A percentile compares a stretch with the other conserved stretches of the same genome.
phyloP scores from a whole-genome alignment of 257 asterid species.

The Plantago elongata region DNA sequence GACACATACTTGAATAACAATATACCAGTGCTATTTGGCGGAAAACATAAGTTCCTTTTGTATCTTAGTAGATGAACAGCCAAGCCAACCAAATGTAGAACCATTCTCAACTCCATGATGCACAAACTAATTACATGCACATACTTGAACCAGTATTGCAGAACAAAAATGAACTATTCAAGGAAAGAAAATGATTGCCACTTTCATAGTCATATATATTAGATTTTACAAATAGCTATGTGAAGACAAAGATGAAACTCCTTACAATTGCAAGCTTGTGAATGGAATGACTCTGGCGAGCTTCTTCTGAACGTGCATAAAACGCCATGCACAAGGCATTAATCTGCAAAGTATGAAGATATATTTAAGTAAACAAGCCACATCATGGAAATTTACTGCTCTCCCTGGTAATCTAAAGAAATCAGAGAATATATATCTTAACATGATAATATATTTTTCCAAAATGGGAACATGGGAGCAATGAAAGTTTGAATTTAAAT shows the following conservation, averaged over 20 bases:
- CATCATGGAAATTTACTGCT: no score
- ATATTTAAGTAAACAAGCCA: no score
- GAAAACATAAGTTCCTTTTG: not conserved
- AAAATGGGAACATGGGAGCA: no score
- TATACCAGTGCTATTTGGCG: not conserved
- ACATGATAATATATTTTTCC: no score
- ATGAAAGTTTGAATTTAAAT: no score
- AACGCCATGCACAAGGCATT: slow-evolving; percentile 98
- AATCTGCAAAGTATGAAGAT: slow-evolving; percentile 43
- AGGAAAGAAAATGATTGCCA: slow-evolving; percentile 1
- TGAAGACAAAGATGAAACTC: slow-evolving; percentile 20
- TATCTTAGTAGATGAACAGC: slow-evolving; percentile 1
- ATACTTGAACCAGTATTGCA: not conserved
- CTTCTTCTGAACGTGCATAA: slow-evolving; percentile 96
- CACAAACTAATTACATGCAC: not conserved
- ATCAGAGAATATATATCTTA: no score
- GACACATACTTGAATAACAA: slow-evolving; percentile 2
- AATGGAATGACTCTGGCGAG: slow-evolving; percentile 90
- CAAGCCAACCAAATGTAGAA: slow-evolving; percentile 8
- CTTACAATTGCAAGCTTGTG: slow-evolving; percentile 95
- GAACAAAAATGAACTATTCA: slow-evolving; percentile 13
- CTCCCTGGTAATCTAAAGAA: no score
- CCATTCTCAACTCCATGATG: slow-evolving; percentile 2
- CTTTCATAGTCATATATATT: slow-evolving; percentile 13
- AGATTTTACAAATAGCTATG: slow-evolving; percentile 19